Base-by-base conservation (phyloP, 2,329 filamentous ascomycete species). In the Cyanodermella asteris region DNA sequence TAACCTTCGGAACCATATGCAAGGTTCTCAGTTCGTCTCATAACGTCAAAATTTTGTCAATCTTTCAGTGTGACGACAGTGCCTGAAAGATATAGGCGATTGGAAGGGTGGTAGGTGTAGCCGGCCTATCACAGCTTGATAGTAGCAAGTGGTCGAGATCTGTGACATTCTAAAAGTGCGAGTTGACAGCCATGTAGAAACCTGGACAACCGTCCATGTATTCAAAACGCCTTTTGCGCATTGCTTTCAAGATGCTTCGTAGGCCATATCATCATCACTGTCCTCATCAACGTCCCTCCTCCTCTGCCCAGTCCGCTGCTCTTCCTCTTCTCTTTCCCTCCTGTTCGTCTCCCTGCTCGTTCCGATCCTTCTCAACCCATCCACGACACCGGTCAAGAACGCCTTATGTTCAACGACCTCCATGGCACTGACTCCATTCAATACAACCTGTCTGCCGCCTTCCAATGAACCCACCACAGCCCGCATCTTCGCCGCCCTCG, bases 161-260 rank as follows among this genome's bases (percentile, higher is more conserved):
- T n/a, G n/a, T n/a, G n/a, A n/a, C n/a, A n/a, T n/a, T n/a, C n/a
- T n/a, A n/a, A n/a, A n/a, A n/a, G n/a, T n/a, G n/a, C n/a, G n/a
- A n/a, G n/a, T n/a, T n/a, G n/a, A n/a, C n/a, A n/a, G n/a, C n/a
- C n/a, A n/a, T n/a, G n/a, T n/a, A n/a, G n/a, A n/a, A n/a, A n/a
- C n/a, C n/a, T n/a, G n/a, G n/a, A n/a, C n/a, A n/a, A n/a, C n/a
- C n/a, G n/a, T n/a, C n/a, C n/a, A n/a, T n/a, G n/a, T n/a, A n/a
- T n/a, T n/a, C n/a, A n/a, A n/a, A n/a, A n/a, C n/a, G n/a, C 82
- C 87, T 97, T 58, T 71, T 73, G 56, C 77, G 74, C 41, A 77
- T 76, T 38, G 78, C 71, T 42, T 57, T 53, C 49, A 72, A 62
- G 68, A 72, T 72, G 31, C 4, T 26, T 30, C 45, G 20, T 45